Percentiles rank a stretch among this genome's conserved stretches.
These are phyloP conservation scores for Artemisia annua DNA, from an alignment of 129 eudicot species.

Conservation along the genomic window DNA sequence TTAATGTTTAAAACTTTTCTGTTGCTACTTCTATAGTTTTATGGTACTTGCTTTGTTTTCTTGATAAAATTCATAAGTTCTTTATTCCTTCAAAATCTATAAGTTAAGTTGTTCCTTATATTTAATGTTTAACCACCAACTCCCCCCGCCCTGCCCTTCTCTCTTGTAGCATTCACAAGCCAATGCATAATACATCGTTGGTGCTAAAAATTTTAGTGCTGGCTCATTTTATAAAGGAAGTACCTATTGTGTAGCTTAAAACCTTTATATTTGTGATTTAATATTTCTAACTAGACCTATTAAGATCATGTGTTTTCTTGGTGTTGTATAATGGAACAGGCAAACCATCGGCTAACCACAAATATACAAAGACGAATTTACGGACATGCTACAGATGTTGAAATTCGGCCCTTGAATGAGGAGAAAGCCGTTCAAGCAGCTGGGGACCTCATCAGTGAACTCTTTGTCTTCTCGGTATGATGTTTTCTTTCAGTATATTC, in stretches of 20 bases:
- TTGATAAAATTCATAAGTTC: neutral
- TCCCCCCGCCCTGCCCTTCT: too few relatives aligned
- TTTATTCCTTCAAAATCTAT: too few relatives aligned
- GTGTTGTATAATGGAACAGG: conserved; percentile 40
- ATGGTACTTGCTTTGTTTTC: neutral
- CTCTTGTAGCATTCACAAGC: too few relatives aligned
- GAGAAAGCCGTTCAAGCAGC: conserved; percentile 99
- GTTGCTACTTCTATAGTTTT: neutral
- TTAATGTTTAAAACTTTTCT: neutral
- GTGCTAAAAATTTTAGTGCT: neutral
- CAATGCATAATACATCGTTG: neutral
- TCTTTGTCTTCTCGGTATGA: conserved; percentile 84
- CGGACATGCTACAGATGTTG: conserved; percentile 96
- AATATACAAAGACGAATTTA: conserved; percentile 85
- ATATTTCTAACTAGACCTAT: neutral
- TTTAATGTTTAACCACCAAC: too few relatives aligned
- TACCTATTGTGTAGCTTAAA: neutral
- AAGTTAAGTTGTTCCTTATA: too few relatives aligned
- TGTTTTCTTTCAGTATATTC: conserved; percentile 6
- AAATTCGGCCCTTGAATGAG: conserved; percentile 89
- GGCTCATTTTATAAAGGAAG: neutral
- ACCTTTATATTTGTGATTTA: neutral
- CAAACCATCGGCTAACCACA: conserved; percentile 83
- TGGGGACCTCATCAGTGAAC: conserved; percentile 84
- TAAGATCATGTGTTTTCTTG: conserved; percentile 13